These are phyloP conservation scores for Globisporangium sylvaticum DNA, from an alignment of 352 stramenopile species.

Conservation along the genomic window DNA sequence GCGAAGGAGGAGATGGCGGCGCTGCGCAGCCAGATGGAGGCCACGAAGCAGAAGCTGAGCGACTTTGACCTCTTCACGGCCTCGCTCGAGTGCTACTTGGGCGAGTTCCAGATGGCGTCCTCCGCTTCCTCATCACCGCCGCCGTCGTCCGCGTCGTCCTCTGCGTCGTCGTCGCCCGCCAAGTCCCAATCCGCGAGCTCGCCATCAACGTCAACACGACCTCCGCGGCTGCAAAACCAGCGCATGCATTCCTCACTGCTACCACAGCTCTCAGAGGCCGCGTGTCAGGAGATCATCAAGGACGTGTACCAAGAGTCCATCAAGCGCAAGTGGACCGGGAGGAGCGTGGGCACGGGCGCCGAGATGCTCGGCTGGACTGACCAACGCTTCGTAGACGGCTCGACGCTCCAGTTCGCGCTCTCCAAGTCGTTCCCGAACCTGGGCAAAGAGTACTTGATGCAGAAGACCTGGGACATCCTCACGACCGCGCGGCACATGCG, in stretches of 20 bases:
- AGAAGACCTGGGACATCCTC: conserved; percentile 18
- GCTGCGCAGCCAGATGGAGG: conserved; percentile 11
- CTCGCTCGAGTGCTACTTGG: conserved; percentile 14
- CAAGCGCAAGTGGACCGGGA: conserved; percentile 1
- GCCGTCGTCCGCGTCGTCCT: not conserved
- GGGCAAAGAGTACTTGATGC: conserved; percentile 8
- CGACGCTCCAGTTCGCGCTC: conserved; percentile 16
- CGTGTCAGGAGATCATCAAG: conserved; percentile 17
- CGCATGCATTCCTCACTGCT: not conserved
- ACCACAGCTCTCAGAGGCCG: conserved; percentile 3
- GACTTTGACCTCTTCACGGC: conserved; percentile 16
- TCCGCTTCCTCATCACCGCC: not conserved
- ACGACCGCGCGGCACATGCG: conserved; percentile 10
- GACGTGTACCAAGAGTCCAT: conserved; percentile 11
- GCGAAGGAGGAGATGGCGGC: conserved; percentile 7
- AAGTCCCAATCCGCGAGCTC: not conserved
- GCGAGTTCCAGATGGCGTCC: conserved; percentile 12
- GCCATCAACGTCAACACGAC: not conserved
- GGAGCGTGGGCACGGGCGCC: conserved; percentile 8
- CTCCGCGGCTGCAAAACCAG: not conserved
- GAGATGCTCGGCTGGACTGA: conserved; percentile 18
- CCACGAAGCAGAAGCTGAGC: conserved; percentile 15
- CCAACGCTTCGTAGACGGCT: conserved; percentile 15
- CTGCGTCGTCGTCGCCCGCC: not conserved
- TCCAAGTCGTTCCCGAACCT: conserved; percentile 10